A percentile compares a stretch with the other conserved stretches of the same genome.
phyloP scores from a whole-genome alignment of 2,329 filamentous ascomycete genomes.

The Ceratocystis alfenasii region DNA sequence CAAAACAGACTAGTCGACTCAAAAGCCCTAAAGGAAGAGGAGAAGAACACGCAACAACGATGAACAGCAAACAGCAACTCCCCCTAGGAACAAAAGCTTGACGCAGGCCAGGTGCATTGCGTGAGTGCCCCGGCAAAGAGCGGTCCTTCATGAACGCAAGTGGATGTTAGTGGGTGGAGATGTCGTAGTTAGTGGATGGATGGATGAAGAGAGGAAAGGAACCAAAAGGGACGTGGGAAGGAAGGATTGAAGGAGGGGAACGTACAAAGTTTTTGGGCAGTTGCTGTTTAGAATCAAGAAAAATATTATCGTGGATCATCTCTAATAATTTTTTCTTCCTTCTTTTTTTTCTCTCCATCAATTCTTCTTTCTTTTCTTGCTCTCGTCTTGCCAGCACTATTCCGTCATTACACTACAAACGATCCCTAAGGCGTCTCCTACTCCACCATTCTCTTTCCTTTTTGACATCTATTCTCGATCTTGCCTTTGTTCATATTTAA shows the following conservation, averaged over 20 bases:
- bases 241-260: slow-evolving; percentile 10
- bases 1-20: not conserved
- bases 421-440: too few relatives aligned
- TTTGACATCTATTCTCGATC: not conserved
- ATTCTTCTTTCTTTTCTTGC: not conserved
- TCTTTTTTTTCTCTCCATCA: not conserved
- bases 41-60: not conserved
- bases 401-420: not conserved
- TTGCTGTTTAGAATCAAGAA: slow-evolving; percentile 2
- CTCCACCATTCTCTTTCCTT: not conserved
- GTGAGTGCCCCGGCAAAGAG: not conserved
- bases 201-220: not conserved
- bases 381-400: not conserved
- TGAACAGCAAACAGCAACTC: not conserved
- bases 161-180: not conserved
- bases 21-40: not conserved
- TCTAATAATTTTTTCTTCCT: not conserved
- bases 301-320: slow-evolving; percentile 11
- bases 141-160: too few relatives aligned
- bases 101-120: not conserved
- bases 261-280: slow-evolving; percentile 5
- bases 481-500: not conserved
- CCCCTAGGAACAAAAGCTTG: not conserved
- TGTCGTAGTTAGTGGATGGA: not conserved
- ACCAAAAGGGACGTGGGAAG: not conserved